Evolutionary conservation across 2,329 filamentous ascomycete species (phyloP).

Genomic region (Orbilia quercus): DNA sequence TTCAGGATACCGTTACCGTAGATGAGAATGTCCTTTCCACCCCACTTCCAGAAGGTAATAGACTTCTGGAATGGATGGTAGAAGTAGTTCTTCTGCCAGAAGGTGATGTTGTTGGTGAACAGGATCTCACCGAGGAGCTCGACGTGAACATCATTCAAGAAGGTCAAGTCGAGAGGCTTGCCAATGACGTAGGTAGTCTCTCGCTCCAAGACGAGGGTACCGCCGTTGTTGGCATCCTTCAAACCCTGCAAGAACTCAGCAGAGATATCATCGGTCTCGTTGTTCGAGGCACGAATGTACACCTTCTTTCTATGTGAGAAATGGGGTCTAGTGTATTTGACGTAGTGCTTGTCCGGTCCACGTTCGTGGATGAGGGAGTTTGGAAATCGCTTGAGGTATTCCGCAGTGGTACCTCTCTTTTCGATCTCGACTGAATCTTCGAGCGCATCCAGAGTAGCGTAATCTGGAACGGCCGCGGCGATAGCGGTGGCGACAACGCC

Average conservation of each 20-base stretch:
- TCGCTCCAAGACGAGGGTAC: constrained; percentile 69
- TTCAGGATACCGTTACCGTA: constrained; percentile 70
- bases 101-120: constrained; percentile 66
- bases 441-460: constrained; percentile 41
- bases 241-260: constrained; percentile 69
- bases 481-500: constrained; percentile 37
- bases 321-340: constrained; percentile 54
- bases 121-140: constrained; percentile 71
- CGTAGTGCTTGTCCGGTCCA: constrained; percentile 46
- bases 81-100: constrained; percentile 68
- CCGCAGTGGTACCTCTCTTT: constrained; percentile 16
- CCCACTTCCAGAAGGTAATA: constrained; percentile 74
- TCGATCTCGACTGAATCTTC: constrained; percentile 25
- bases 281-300: constrained; percentile 68
- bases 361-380: constrained; percentile 39
- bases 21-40: constrained; percentile 72
- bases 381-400: constrained; percentile 34
- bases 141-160: constrained; percentile 70
- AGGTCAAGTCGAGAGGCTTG: constrained; percentile 71
- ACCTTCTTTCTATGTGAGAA: constrained; percentile 64
- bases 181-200: constrained; percentile 70
- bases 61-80: constrained; percentile 68
- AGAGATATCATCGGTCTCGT: constrained; percentile 70
- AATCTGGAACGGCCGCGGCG: constrained; percentile 43
- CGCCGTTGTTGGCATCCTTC: constrained; percentile 70